Evolutionary conservation across 2,329 filamentous ascomycete species (phyloP).

Genomic region (Akanthomyces uredinophilus): DNA sequence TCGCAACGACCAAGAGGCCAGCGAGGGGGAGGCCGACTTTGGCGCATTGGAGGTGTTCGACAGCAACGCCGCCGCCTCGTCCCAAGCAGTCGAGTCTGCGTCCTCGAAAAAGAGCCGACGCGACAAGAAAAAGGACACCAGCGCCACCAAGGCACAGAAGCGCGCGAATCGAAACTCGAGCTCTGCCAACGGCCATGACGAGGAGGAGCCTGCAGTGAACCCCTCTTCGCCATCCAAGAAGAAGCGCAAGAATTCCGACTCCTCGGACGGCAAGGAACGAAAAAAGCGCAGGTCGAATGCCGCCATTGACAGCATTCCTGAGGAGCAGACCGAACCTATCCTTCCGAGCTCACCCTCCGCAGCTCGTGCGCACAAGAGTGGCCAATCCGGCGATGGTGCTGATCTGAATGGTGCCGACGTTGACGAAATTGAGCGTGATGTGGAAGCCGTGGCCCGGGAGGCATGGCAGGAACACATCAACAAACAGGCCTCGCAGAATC

Average conservation of each 20-base stretch:
- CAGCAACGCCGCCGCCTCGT: conserved; percentile 31
- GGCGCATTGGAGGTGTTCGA: conserved; percentile 35
- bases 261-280: conserved; percentile 25
- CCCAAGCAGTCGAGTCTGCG: conserved; percentile 20
- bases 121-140: conserved; percentile 22
- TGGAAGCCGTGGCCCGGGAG: conserved; percentile 29
- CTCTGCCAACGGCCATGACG: neutral
- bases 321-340: conserved; percentile 18
- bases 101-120: conserved; percentile 26
- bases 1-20: conserved; percentile 18
- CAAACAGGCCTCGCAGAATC: conserved; percentile 19
- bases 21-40: conserved; percentile 27
- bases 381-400: conserved; percentile 21
- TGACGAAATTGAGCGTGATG: conserved; percentile 20
- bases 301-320: conserved; percentile 17
- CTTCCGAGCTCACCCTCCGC: conserved; percentile 25
- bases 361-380: conserved; percentile 23
- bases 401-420: neutral
- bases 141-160: conserved; percentile 17
- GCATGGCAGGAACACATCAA: conserved; percentile 32
- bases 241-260: conserved; percentile 30
- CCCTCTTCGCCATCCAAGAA: conserved; percentile 21
- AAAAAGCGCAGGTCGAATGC: conserved; percentile 29
- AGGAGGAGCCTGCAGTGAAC: neutral
- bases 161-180: conserved; percentile 13